A percentile compares a stretch with the other conserved stretches of the same genome.
These are phyloP conservation scores for Whalleya microplaca DNA, from an alignment of 2,329 filamentous ascomycete genomes.

Conservation along the genomic window DNA sequence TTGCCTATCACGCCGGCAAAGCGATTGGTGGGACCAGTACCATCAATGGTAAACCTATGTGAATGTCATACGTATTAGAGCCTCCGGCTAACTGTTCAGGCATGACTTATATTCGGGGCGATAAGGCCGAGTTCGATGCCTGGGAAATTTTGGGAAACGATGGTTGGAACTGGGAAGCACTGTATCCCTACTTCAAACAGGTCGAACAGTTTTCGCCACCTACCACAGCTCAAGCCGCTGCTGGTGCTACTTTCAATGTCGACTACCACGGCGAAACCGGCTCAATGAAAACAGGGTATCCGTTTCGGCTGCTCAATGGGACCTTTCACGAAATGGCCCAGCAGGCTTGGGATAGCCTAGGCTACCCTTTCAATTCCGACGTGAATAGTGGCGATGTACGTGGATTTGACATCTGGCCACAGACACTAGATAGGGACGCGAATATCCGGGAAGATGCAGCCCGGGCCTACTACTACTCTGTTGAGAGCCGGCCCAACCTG, in stretches of 20 bases:
- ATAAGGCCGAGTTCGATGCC: slow-evolving; percentile 45
- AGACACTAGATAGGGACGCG: slow-evolving; percentile 43
- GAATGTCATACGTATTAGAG: slow-evolving; percentile 7
- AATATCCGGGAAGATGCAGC: slow-evolving; percentile 47
- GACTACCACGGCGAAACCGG: slow-evolving; percentile 42
- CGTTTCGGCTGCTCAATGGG: slow-evolving; percentile 39
- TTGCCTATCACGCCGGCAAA: slow-evolving; percentile 41
- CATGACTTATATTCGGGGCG: slow-evolving; percentile 51
- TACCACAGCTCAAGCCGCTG: slow-evolving; percentile 36
- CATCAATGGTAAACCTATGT: slow-evolving; percentile 41
- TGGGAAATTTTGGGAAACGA: slow-evolving; percentile 49
- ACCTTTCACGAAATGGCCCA: slow-evolving; percentile 35
- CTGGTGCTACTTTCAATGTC: slow-evolving; percentile 41
- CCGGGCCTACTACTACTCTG: slow-evolving; percentile 46
- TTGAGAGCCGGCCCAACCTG: slow-evolving; percentile 44
- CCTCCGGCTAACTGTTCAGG: slow-evolving; percentile 33
- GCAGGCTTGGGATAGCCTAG: slow-evolving; percentile 39
- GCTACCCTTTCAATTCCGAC: slow-evolving; percentile 41
- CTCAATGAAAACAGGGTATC: slow-evolving; percentile 42
- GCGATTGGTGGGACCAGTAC: slow-evolving; percentile 46
- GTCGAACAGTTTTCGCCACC: slow-evolving; percentile 43
- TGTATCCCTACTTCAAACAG: slow-evolving; percentile 52
- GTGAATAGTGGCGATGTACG: slow-evolving; percentile 43
- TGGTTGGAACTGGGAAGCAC: slow-evolving; percentile 49
- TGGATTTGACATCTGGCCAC: slow-evolving; percentile 44